phyloP scores from a whole-genome alignment of 768 basidiomycete species.

The Xerocomellus amylosporus region DNA sequence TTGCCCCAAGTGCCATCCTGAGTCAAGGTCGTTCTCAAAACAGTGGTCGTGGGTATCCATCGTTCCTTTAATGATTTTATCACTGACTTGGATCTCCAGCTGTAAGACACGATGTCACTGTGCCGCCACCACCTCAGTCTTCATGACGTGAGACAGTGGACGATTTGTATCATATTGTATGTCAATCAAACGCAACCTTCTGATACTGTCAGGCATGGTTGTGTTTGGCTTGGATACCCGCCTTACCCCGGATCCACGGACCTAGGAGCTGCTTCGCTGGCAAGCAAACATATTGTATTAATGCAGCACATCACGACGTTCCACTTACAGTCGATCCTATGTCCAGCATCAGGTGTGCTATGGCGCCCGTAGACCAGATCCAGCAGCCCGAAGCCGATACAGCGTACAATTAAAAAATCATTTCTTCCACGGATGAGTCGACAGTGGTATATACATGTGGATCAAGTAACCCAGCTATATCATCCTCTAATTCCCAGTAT shows the following conservation, averaged over 20 bases:
- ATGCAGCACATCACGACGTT: neutral
- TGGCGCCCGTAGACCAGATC: neutral
- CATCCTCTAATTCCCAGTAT: neutral
- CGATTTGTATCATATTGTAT: neutral
- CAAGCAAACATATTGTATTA: neutral
- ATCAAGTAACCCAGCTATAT: neutral
- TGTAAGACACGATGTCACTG: neutral
- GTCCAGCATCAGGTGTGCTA: neutral
- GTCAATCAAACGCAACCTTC: too few species aligned
- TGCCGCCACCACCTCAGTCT: neutral
- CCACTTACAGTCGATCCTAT: neutral
- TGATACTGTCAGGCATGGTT: neutral
- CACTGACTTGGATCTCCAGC: neutral
- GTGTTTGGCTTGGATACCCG: neutral
- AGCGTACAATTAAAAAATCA: neutral
- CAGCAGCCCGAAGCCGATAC: neutral
- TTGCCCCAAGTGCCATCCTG: neutral
- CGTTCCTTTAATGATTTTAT: neutral
- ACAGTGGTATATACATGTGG: constrained; percentile 1
- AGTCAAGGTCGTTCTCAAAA: neutral
- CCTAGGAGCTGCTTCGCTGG: neutral
- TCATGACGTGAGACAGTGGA: constrained; percentile 4
- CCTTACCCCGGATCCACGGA: neutral
- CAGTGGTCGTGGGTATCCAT: neutral
- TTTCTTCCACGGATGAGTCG: neutral